phyloP scores from a whole-genome alignment of 2,329 filamentous ascomycete genomes.

The Cordyceps farinosa region DNA sequence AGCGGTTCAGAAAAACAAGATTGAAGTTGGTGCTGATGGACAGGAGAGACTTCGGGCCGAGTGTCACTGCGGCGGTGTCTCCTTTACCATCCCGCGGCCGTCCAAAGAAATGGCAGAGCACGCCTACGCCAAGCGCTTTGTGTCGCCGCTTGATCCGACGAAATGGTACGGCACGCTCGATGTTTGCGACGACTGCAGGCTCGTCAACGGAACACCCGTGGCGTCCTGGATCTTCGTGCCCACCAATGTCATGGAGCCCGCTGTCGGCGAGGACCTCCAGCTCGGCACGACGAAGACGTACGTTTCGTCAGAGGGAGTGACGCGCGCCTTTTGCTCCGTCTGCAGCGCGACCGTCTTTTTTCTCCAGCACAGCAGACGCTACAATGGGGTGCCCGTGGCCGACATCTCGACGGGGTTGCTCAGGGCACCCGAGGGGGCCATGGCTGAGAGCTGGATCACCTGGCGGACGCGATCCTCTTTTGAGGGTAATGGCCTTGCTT shows the following conservation, averaged over 20 bases:
- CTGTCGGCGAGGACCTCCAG: conserved; percentile 33
- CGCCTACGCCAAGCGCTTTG: conserved; percentile 29
- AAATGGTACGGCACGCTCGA: conserved; percentile 45
- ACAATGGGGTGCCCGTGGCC: conserved; percentile 33
- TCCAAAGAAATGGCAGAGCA: conserved; percentile 29
- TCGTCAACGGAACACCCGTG: conserved; percentile 39
- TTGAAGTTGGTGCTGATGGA: conserved; percentile 34
- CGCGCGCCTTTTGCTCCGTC: conserved; percentile 42
- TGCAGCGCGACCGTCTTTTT: conserved; percentile 46
- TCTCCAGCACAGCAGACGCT: conserved; percentile 26
- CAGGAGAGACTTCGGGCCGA: conserved; percentile 39
- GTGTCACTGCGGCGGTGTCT: conserved; percentile 47
- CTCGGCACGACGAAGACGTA: conserved; percentile 45
- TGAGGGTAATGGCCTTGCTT: conserved; percentile 33
- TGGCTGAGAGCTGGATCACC: conserved; percentile 44
- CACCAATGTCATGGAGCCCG: conserved; percentile 33
- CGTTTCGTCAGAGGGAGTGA: conserved; percentile 35
- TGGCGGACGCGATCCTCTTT: conserved; percentile 40
- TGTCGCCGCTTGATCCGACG: conserved; percentile 34
- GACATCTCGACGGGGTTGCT: conserved; percentile 44
- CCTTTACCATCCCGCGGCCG: conserved; percentile 43
- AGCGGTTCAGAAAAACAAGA: conserved; percentile 26
- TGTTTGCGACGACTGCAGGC: conserved; percentile 43
- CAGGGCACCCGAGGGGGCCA: conserved; percentile 40
- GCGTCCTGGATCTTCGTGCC: conserved; percentile 43